Percentiles rank a stretch among this genome's conserved stretches.
These are phyloP conservation scores for Furcasterigmium furcatum DNA, from an alignment of 2,329 filamentous ascomycete genomes.

Conservation along the genomic window DNA sequence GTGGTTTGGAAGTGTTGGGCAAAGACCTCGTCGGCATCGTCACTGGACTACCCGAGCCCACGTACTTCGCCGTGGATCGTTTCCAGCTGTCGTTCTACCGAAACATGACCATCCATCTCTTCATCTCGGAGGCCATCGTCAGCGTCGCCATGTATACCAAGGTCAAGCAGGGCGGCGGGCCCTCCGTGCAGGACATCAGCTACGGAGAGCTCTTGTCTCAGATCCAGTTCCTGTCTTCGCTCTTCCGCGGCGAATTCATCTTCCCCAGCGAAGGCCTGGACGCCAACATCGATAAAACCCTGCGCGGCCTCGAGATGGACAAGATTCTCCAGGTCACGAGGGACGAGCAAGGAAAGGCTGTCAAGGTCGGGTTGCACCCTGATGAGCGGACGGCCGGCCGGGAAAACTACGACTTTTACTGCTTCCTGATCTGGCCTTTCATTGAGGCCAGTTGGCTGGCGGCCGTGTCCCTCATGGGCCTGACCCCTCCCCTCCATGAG, in stretches of 20 bases:
- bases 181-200: slow-evolving; percentile 72
- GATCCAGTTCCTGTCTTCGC: slow-evolving; percentile 83
- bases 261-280: slow-evolving; percentile 84
- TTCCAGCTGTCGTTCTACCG: slow-evolving; percentile 98
- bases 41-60: slow-evolving; percentile 79
- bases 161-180: slow-evolving; percentile 88
- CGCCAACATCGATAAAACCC: slow-evolving; percentile 75
- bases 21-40: slow-evolving; percentile 82
- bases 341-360: slow-evolving; percentile 52
- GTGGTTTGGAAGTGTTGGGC: slow-evolving; percentile 87
- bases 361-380: slow-evolving; percentile 69
- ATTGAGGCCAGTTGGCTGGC: slow-evolving; percentile 94
- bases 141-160: slow-evolving; percentile 86
- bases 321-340: slow-evolving; percentile 69
- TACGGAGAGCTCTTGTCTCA: slow-evolving; percentile 73
- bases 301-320: slow-evolving; percentile 75
- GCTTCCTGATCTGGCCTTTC: slow-evolving; percentile 97
- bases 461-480: slow-evolving; percentile 80
- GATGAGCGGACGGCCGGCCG: slow-evolving; percentile 74
- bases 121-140: slow-evolving; percentile 89
- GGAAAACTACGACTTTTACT: slow-evolving; percentile 98
- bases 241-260: slow-evolving; percentile 96
- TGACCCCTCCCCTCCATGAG: slow-evolving; percentile 65
- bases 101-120: slow-evolving; percentile 99
- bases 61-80: slow-evolving; percentile 90